Conservation (phyloP, 2,329 filamentous ascomycete genomes). For the Gremmenia infestans region DNA sequence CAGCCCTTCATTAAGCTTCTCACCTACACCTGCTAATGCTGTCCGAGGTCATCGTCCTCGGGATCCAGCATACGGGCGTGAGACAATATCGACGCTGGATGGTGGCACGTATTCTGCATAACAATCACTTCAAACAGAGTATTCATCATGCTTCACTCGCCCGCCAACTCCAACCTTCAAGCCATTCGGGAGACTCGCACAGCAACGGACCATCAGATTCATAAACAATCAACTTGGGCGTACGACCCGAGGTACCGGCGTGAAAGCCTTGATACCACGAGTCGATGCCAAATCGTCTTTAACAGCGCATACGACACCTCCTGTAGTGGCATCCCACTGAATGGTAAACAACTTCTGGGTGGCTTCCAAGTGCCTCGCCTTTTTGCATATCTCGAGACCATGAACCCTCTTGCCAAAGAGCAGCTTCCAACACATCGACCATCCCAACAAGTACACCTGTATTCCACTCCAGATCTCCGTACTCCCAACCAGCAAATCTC, state of each 20-base stretch:
- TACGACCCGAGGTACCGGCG: no score
- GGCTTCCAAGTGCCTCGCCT: conserved; percentile 9
- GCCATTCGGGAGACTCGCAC: no score
- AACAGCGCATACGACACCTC: neutral
- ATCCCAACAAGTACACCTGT: conserved; percentile 6
- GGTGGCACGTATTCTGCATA: conserved; percentile 11
- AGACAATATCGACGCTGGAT: conserved; percentile 9
- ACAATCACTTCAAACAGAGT: neutral
- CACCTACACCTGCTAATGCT: conserved; percentile 17
- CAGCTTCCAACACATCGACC: neutral
- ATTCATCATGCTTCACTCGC: neutral
- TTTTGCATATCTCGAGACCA: conserved; percentile 14
- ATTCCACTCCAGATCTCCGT: conserved; percentile 17
- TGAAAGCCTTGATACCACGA: no score
- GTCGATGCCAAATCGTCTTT: no score
- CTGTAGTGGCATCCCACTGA: neutral
- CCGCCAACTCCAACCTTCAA: no score
- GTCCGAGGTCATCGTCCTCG: conserved; percentile 23
- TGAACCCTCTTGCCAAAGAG: neutral
- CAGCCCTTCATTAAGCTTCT: conserved; percentile 3
- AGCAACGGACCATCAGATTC: neutral
- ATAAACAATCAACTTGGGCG: neutral
- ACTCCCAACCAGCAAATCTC: conserved; percentile 13
- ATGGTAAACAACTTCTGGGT: neutral
- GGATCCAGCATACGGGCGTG: conserved; percentile 20